These are phyloP conservation scores for Chenopodium formosanum DNA, from an alignment of 148 eudicot species.

Conservation along the genomic window DNA sequence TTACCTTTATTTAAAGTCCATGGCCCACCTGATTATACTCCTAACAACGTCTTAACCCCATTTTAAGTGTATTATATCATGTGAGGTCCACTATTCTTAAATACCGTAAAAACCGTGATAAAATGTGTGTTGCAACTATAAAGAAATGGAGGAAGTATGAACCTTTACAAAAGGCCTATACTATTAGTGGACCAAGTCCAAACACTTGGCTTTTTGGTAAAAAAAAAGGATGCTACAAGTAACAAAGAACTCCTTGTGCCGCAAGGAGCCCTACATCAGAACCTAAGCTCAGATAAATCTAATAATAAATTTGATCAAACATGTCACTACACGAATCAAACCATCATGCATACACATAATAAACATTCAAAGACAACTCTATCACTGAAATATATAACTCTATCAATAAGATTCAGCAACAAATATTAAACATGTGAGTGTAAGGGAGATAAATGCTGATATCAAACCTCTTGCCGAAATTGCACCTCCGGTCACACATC, in stretches of 20 bases:
- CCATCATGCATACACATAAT: not conserved
- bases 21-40: too few species aligned
- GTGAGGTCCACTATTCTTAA: too few species aligned
- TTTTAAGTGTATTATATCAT: too few species aligned
- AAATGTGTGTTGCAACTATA: too few species aligned
- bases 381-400: not conserved
- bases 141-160: too few species aligned
- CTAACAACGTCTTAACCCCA: too few species aligned
- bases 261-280: not conserved
- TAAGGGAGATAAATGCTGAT: not conserved
- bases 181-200: not conserved
- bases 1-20: too few species aligned
- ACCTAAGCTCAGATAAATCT: not conserved
- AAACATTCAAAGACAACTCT: not conserved
- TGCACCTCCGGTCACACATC: constrained; percentile 87
- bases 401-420: not conserved
- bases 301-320: not conserved
- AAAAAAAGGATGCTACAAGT: not conserved
- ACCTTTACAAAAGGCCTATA: too few species aligned
- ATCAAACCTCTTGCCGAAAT: constrained; percentile 68
- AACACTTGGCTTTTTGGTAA: not conserved
- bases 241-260: not conserved
- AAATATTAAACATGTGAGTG: not conserved
- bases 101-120: too few species aligned
- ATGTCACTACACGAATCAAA: not conserved